A percentile compares a stretch with the other conserved stretches of the same genome.
phyloP scores from a whole-genome alignment of 2,329 filamentous ascomycete genomes.

The Lecanicillium sp. region DNA sequence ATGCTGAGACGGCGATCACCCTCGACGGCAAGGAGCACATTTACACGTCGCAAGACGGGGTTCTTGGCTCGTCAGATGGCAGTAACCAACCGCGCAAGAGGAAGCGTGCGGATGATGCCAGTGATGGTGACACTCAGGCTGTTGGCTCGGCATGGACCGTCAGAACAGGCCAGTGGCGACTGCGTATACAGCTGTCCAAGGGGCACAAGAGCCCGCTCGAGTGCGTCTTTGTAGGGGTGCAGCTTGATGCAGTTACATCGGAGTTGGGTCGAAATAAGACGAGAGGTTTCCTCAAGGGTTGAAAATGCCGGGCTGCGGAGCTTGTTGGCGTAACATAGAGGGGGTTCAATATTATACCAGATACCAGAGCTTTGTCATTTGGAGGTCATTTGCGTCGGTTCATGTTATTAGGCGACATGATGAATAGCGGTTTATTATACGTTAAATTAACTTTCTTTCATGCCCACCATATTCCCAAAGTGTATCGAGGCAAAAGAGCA shows the following conservation, averaged over 20 bases:
- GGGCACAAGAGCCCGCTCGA: slow-evolving; percentile 51
- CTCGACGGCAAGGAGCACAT: slow-evolving; percentile 49
- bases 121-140: slow-evolving; percentile 16
- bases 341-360: no score
- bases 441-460: no score
- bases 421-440: not conserved
- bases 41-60: slow-evolving; percentile 20
- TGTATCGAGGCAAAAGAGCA: no score
- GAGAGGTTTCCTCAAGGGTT: slow-evolving; percentile 51
- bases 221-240: slow-evolving; percentile 67
- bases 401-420: no score
- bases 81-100: slow-evolving; percentile 36
- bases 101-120: slow-evolving; percentile 29
- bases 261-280: slow-evolving; percentile 59
- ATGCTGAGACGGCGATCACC: slow-evolving; percentile 45
- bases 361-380: no score
- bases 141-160: slow-evolving; percentile 49
- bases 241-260: slow-evolving; percentile 62
- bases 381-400: no score
- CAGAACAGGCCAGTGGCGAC: slow-evolving; percentile 62
- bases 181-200: slow-evolving; percentile 51
- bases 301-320: no score
- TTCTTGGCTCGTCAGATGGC: slow-evolving; percentile 13
- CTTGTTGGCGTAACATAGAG: no score
- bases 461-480: no score